phyloP scores from a whole-genome alignment of 495 filamentous ascomycete genomes.

The Wilcoxina mikolae region DNA sequence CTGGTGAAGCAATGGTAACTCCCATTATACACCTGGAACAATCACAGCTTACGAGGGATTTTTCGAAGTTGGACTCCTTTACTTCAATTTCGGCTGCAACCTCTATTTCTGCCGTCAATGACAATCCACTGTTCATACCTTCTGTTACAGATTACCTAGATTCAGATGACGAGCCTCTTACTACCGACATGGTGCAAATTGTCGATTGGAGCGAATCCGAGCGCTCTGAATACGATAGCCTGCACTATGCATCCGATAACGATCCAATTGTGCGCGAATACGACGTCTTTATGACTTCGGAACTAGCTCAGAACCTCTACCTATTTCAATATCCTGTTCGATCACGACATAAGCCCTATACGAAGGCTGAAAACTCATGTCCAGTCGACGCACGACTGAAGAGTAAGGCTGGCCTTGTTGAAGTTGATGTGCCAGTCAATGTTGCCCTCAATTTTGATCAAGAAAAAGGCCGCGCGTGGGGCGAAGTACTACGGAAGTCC shows the following conservation, averaged over 20 bases:
- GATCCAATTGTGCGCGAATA: slow-evolving; percentile 25
- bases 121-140: no score
- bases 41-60: no score
- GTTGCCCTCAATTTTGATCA: slow-evolving; percentile 48
- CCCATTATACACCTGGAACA: no score
- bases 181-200: no score
- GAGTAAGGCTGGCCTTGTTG: slow-evolving; percentile 50
- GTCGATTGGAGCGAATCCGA: no score
- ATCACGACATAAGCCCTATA: slow-evolving; percentile 39
- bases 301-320: slow-evolving; percentile 35
- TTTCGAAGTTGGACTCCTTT: no score
- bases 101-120: no score
- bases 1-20: no score
- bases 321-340: slow-evolving; percentile 60
- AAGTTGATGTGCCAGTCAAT: slow-evolving; percentile 57
- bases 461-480: slow-evolving; percentile 49
- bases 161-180: no score
- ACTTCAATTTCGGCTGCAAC: no score
- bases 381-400: slow-evolving; percentile 53
- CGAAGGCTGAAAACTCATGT: slow-evolving; percentile 36
- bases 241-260: slow-evolving; percentile 11
- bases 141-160: no score
- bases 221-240: neutral
- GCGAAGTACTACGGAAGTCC: slow-evolving; percentile 44
- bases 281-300: slow-evolving; percentile 24